Conservation (phyloP, 495 filamentous ascomycete species). For the Mytilinidion resinicola region DNA sequence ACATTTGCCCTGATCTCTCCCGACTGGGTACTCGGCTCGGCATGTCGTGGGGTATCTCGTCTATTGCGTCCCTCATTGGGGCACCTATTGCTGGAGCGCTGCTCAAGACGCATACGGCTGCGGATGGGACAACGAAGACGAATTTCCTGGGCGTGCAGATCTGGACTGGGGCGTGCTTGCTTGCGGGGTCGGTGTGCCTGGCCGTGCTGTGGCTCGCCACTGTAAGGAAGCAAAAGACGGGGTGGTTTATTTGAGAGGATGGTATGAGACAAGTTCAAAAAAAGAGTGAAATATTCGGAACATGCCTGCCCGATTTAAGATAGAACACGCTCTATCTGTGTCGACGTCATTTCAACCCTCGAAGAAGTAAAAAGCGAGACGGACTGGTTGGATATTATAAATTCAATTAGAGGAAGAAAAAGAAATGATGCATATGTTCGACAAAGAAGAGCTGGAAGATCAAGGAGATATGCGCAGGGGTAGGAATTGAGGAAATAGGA, state of each 20-base stretch:
- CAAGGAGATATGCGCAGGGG: too few species aligned
- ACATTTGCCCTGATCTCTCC: conserved; percentile 20
- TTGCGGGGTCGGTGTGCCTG: conserved; percentile 15
- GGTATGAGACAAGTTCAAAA: too few species aligned
- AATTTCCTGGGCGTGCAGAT: conserved; percentile 20
- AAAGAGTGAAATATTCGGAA: too few species aligned
- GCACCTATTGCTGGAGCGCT: conserved; percentile 25
- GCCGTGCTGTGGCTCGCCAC: conserved; percentile 14
- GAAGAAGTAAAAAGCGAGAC: too few species aligned
- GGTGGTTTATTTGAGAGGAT: conserved; percentile 8
- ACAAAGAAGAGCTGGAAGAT: too few species aligned
- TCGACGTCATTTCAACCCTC: too few species aligned
- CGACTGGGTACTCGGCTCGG: conserved; percentile 23
- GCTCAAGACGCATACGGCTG: conserved; percentile 2
- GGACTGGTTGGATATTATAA: too few species aligned
- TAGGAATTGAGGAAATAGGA: too few species aligned
- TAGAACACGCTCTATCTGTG: too few species aligned
- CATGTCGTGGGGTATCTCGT: conserved; percentile 24
- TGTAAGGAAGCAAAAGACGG: conserved; percentile 8
- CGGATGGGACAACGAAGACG: conserved; percentile 7
- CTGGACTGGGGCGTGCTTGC: conserved; percentile 21
- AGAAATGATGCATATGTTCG: too few species aligned
- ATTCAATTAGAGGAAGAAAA: too few species aligned
- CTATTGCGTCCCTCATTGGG: conserved; percentile 19
- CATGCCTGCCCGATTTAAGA: too few species aligned